Percentiles rank a stretch among this genome's conserved stretches.
phyloP scores from a whole-genome alignment of 768 basidiomycete genomes.

The Pleurotus cornucopiae region DNA sequence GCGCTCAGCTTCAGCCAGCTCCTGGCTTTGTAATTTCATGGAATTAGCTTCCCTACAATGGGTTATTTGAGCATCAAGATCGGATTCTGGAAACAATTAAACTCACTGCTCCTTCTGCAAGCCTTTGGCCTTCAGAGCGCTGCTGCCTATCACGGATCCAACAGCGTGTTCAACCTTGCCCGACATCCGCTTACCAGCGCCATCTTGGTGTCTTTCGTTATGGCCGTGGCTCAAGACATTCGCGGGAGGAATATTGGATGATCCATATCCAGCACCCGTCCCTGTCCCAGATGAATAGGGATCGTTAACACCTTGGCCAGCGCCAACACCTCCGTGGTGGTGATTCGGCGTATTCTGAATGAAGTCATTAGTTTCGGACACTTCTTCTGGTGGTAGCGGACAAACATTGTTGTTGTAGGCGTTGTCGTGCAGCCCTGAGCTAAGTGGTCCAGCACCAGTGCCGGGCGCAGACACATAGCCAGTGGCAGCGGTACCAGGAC shows the following conservation, averaged over 20 bases:
- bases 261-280: background rate
- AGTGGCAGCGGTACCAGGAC: background rate
- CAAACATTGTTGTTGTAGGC: background rate
- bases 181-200: background rate
- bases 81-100: background rate
- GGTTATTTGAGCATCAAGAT: background rate
- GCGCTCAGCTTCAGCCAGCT: conserved; percentile 50
- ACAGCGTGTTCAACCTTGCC: conserved; percentile 47
- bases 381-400: too few relatives aligned
- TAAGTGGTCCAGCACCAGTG: background rate
- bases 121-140: conserved; percentile 43
- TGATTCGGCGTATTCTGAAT: background rate
- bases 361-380: background rate
- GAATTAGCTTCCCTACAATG: conserved; percentile 38
- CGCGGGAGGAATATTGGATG: background rate
- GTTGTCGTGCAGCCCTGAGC: background rate
- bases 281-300: background rate
- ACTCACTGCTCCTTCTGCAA: conserved; percentile 44
- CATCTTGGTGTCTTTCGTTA: background rate
- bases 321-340: background rate
- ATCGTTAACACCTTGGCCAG: background rate
- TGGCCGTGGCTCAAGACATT: background rate
- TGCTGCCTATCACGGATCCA: conserved; percentile 41
- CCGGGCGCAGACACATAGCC: background rate
- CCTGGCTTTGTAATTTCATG: conserved; percentile 39